Conservation (phyloP, 345 rosid species). For the Arabis hirsuta region DNA sequence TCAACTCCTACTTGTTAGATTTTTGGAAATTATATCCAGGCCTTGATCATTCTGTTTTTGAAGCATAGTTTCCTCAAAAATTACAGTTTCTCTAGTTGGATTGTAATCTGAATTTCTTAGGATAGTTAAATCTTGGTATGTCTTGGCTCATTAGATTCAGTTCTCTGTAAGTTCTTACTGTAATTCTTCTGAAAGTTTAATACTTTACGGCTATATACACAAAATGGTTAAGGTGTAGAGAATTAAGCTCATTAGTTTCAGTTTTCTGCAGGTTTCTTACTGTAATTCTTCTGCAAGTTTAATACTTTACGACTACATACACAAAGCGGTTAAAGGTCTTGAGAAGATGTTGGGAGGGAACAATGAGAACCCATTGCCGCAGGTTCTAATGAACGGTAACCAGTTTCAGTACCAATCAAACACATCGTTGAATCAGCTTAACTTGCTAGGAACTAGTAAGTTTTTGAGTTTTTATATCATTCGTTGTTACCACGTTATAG, state of each 20-base stretch:
- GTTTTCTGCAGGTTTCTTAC: conserved; percentile 41
- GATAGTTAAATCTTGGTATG: background rate
- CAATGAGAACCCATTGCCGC: conserved; percentile 58
- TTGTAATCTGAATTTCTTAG: conserved; percentile 14
- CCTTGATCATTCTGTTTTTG: background rate
- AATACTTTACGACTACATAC: conserved; percentile 22
- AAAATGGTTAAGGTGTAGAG: background rate
- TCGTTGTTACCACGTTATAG: background rate
- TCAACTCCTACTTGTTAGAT: background rate
- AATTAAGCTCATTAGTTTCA: conserved; percentile 1
- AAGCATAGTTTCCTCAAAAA: background rate
- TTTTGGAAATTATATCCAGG: background rate
- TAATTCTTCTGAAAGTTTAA: conserved; percentile 27
- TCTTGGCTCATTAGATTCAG: background rate
- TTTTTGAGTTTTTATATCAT: conserved; percentile 9
- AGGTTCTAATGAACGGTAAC: conserved; percentile 56
- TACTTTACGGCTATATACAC: conserved; percentile 15
- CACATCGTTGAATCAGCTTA: conserved; percentile 64
- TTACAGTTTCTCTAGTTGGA: background rate
- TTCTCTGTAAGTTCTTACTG: conserved; percentile 40
- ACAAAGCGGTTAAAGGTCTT: conserved; percentile 12
- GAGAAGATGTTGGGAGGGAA: conserved; percentile 73
- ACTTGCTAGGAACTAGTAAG: conserved; percentile 72
- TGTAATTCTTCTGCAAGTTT: conserved; percentile 24
- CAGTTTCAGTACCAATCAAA: conserved; percentile 65